Percentiles rank a stretch among this genome's conserved stretches.
Evolutionary conservation across 2,329 filamentous ascomycete species (phyloP).

Genomic region (Sclerotinia spermophila): DNA sequence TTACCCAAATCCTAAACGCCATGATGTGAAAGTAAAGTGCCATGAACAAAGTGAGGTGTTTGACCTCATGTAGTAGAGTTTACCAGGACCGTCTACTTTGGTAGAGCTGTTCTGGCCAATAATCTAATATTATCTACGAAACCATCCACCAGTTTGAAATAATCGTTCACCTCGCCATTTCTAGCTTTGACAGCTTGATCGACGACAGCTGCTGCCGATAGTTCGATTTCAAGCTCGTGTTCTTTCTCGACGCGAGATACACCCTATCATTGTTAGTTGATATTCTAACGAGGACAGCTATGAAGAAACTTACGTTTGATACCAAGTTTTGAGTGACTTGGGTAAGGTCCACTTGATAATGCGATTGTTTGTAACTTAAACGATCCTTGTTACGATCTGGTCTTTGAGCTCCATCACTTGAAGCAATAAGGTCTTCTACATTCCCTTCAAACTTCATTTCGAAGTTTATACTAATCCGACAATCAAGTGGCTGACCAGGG

Average conservation of each 20-base stretch:
- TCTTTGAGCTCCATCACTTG: constrained; percentile 39
- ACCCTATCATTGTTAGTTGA: constrained; percentile 24
- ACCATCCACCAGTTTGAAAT: constrained; percentile 65
- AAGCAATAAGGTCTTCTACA: constrained; percentile 49
- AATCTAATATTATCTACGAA: constrained; percentile 62
- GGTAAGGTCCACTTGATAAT: constrained; percentile 88
- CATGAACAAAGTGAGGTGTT: not conserved
- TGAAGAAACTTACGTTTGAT: constrained; percentile 33
- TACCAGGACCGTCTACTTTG: not conserved
- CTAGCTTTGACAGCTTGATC: constrained; percentile 60
- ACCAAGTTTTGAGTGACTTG: constrained; percentile 81
- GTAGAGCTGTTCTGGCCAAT: constrained; percentile 23
- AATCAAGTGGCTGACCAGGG: constrained; percentile 75
- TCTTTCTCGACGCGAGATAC: constrained; percentile 51
- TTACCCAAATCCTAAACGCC: not conserved
- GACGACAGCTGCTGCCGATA: constrained; percentile 60
- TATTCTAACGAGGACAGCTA: too few species aligned
- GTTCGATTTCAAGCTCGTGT: constrained; percentile 78
- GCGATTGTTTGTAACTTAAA: constrained; percentile 82
- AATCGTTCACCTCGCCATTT: constrained; percentile 51
- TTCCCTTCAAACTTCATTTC: constrained; percentile 83
- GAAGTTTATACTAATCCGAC: constrained; percentile 88
- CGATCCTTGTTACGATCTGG: constrained; percentile 80
- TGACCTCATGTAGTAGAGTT: not conserved
- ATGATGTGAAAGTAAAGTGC: not conserved